Base-by-base conservation (phyloP, 805 yeast species). In the Komagataella ulmi region DNA sequence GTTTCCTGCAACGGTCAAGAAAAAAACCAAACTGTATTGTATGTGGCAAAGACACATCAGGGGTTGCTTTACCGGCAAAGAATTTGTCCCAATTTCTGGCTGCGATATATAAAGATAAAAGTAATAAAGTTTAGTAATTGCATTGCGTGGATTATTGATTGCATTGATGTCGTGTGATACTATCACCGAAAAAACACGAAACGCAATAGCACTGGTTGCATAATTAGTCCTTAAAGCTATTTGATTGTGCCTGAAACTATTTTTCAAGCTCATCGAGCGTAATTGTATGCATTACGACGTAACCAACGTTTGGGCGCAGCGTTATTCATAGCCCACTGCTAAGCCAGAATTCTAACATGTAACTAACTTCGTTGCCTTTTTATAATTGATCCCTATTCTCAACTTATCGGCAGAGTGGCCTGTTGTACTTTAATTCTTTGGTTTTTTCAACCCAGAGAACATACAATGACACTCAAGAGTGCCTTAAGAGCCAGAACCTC, bases 31-130 rank as follows among this genome's bases (percentile, higher is more conserved):
- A 61, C 3, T 85, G 93, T 59, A 65, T 66, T 45, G 71, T 81
- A 2, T 85, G 93, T 61, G 75, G 74, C 3, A 63, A 69, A 46
- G 80, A 81, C 45, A 83, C 89, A 0, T 68, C 76, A 30, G 88
- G 89, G 0, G 69, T 73, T 2, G 81, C 78, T 17, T 67, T 69
- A 44, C 81, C 85, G 1, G 80, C 83, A 7, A 70, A 66, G 53
- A 62, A 70, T 43, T 53, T 71, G 19, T 24, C n/a, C 21, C 30
- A 45, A 24, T 19, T 45, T 45, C 47, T 45, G 7, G 47, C n/a
- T 3, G 8, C 7, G n/a, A 14, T 30, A 30, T 5, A 30, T 30
- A 30, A 14, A 8, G 14, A 30, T 30, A 10, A 10, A 30, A 10
- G 5, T 30, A 14, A 30, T 5, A 10, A 30, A 10, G 12, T 10